Evolutionary conservation across 257 asterid species (phyloP), one percentile per base, ranked within the genome.

Genomic region (Fraxinus excelsior): DNA sequence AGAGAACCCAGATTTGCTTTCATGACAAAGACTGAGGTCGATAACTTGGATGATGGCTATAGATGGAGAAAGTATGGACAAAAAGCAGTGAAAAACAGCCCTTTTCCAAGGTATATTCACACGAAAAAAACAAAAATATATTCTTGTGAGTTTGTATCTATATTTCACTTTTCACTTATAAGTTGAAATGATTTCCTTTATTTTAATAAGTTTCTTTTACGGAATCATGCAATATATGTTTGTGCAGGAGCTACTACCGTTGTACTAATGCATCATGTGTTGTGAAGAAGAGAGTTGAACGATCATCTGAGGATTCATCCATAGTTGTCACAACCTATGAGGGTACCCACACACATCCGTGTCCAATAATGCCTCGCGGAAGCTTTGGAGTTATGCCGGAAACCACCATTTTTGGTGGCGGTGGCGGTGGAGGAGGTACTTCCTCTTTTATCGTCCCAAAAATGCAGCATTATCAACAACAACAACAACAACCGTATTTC

Each of bases 41-140:
- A 95, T 88, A 87, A 92, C 81, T 85, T 93, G 87, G 99, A 95
- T 78, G 99, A 95, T 88, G 98, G 99, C 3, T 95, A 81, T 80
- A 87, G 96, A 91, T 95, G 97, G 98, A 89, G 97, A 85, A 95
- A 95, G 85, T 95, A 93, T 83, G 99, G 98, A 64, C 97, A 91
- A 80, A 95, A 95, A 82, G 96, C 98, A 32, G 98, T 95, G 8
- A 95, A 95, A 81, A 89, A 93, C 86, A 95, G 97, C 87, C 97
- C 98, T 28, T 95, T 91, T 72, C 97, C 98, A 73, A 91, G 99
- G 99, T 94, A 86, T 51, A 56, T 79, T 76, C 72, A 70, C 72
- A 71, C 75, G 72, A 19, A 70, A 31, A 29, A 42, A 42, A 42
- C 51, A 42, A 42, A 42, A 2, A 11, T 42, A 8, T 40, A 40